Evolutionary conservation across 306 rosid genomes (phyloP).

Genomic region (Lithocarpus polystachyus): DNA sequence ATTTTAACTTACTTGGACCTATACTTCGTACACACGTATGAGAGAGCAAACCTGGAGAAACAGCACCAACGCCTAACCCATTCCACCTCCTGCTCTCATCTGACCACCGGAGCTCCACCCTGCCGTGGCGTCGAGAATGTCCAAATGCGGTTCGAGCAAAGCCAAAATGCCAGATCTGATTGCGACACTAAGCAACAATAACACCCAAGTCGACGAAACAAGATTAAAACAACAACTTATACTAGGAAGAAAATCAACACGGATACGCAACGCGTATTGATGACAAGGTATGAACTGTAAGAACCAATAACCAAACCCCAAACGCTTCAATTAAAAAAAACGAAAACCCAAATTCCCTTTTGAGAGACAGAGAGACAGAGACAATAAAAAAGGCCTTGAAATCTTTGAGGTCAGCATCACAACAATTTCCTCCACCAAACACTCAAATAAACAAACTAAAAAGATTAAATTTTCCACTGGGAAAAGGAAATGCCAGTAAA

Average conservation of each 20-base stretch:
- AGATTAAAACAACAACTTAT: conserved; percentile 2
- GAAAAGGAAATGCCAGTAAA: conserved; percentile 31
- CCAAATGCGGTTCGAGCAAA: conserved; percentile 31
- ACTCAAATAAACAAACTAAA: conserved; percentile 21
- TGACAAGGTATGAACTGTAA: conserved; percentile 84
- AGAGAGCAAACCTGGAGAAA: no score
- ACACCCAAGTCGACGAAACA: conserved; percentile 15
- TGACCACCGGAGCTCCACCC: no score
- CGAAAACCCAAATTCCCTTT: not conserved
- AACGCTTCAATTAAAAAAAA: conserved; percentile 29
- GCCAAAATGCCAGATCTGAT: conserved; percentile 59
- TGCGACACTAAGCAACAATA: conserved; percentile 40
- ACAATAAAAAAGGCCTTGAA: conserved; percentile 12
- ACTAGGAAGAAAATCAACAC: conserved; percentile 32
- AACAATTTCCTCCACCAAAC: conserved; percentile 45
- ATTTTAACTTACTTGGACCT: no score
- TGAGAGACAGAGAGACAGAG: conserved; percentile 20
- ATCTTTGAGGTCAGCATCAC: conserved; percentile 29
- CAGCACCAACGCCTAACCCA: no score
- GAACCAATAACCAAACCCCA: conserved; percentile 50
- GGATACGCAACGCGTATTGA: conserved; percentile 66
- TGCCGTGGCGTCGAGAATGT: no score
- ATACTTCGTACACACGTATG: no score
- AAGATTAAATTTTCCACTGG: not conserved
- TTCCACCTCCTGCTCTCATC: conserved; percentile 28